Percentiles rank a stretch among this genome's conserved stretches.
phyloP scores from a whole-genome alignment of 768 basidiomycete genomes.

The Asterophora parasitica region DNA sequence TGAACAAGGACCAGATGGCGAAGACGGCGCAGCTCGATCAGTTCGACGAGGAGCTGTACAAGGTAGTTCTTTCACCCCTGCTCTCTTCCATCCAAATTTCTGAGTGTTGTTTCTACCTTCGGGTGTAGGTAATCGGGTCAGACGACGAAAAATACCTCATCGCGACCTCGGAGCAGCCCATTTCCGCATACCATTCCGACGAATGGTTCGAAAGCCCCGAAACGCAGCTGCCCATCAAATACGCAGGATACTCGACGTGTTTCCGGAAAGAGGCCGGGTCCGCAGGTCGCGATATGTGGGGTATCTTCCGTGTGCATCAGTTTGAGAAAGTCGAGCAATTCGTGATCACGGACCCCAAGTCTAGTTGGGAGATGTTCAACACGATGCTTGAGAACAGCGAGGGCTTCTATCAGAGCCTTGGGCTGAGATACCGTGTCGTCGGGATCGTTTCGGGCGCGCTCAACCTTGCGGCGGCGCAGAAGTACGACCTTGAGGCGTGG shows the following conservation, averaged over 20 bases:
- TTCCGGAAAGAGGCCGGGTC: constrained; percentile 99
- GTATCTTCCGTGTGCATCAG: constrained; percentile 99
- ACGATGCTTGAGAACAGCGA: constrained; percentile 86
- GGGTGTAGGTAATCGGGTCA: constrained; percentile 66
- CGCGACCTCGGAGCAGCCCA: constrained; percentile 97
- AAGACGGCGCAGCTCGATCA: constrained; percentile 98
- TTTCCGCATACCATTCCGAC: constrained; percentile 91
- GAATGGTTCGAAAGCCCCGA: constrained; percentile 97
- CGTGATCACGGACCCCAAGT: constrained; percentile 88
- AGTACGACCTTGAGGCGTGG: constrained; percentile 98
- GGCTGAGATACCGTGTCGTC: constrained; percentile 87
- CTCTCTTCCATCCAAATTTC: not conserved
- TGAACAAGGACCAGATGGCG: constrained; percentile 96
- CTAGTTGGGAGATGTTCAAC: constrained; percentile 93
- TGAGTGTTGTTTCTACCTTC: not conserved
- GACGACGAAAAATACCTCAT: constrained; percentile 99
- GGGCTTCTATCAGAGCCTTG: constrained; percentile 94
- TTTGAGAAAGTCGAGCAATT: constrained; percentile 99
- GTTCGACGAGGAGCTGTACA: constrained; percentile 98
- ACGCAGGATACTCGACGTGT: constrained; percentile 88
- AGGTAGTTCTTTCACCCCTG: constrained; percentile 39
- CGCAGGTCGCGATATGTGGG: constrained; percentile 98
- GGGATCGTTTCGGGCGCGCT: constrained; percentile 94
- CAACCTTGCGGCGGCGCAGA: constrained; percentile 95
- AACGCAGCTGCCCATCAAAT: constrained; percentile 87